A percentile compares a stretch with the other conserved stretches of the same genome.
Conservation (phyloP, 2,329 filamentous ascomycete genomes). For the Fusarium ramigenum region DNA sequence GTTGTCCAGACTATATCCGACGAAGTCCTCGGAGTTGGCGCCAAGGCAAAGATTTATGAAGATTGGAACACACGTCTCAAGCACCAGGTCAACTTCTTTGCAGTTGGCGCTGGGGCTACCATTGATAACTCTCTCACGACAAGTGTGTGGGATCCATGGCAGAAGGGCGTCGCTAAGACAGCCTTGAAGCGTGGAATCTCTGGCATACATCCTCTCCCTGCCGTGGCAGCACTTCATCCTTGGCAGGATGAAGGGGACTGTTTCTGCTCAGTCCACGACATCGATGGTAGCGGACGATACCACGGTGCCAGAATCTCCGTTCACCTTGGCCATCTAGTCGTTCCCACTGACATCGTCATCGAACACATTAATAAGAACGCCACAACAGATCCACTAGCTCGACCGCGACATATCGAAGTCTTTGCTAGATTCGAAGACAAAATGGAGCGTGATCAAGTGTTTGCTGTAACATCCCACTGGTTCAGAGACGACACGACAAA, state of each 20-base stretch:
- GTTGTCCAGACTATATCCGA: constrained; percentile 56
- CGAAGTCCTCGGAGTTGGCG: constrained; percentile 58
- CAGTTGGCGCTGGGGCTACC: constrained; percentile 69
- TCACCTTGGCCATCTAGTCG: constrained; percentile 64
- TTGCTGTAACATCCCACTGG: constrained; percentile 46
- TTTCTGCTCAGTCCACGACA: constrained; percentile 75
- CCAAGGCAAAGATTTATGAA: constrained; percentile 56
- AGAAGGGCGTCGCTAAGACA: constrained; percentile 15
- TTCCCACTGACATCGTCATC: constrained; percentile 75
- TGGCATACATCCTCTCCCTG: constrained; percentile 45
- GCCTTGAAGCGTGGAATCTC: constrained; percentile 32
- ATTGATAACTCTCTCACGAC: constrained; percentile 71
- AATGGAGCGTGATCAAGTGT: constrained; percentile 54
- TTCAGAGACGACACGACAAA: constrained; percentile 48
- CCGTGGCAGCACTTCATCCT: constrained; percentile 65
- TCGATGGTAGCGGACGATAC: constrained; percentile 53
- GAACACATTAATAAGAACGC: constrained; percentile 74
- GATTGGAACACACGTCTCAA: constrained; percentile 56
- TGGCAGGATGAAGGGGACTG: constrained; percentile 88
- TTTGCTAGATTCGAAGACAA: constrained; percentile 68
- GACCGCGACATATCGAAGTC: constrained; percentile 75
- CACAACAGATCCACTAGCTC: constrained; percentile 68
- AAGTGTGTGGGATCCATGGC: constrained; percentile 57
- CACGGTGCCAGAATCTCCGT: constrained; percentile 73
- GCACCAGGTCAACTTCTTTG: constrained; percentile 78